Conservation (phyloP, 257 asterid species). For the Solanum dulcamara region DNA sequence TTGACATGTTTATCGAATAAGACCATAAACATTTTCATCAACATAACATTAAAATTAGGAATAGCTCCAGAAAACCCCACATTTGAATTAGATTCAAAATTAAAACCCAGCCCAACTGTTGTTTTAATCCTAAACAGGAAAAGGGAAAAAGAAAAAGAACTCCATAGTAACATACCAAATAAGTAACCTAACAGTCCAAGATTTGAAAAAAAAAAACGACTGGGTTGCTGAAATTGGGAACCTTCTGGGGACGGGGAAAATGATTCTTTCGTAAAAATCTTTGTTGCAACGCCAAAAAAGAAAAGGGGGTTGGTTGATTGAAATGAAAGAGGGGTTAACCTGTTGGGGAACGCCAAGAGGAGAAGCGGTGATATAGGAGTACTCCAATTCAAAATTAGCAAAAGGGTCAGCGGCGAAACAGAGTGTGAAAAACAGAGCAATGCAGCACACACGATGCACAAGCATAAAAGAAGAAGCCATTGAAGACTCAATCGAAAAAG, state of each 20-base stretch:
- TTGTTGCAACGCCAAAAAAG: neutral
- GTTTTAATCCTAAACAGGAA: neutral
- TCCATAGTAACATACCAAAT: no score
- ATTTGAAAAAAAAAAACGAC: neutral
- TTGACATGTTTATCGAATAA: neutral
- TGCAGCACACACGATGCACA: slow-evolving; percentile 5
- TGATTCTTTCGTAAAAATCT: neutral
- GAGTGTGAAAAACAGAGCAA: slow-evolving; percentile 26
- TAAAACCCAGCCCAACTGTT: neutral
- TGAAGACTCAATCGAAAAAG: neutral
- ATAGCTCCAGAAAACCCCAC: neutral
- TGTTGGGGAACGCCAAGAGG: slow-evolving; percentile 97
- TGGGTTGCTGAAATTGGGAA: neutral
- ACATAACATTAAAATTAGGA: neutral
- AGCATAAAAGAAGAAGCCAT: slow-evolving; percentile 4
- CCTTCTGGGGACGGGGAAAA: neutral
- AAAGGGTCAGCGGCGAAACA: slow-evolving; percentile 62
- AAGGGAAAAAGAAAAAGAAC: neutral
- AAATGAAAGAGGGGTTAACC: slow-evolving; percentile 20
- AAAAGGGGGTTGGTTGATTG: neutral
- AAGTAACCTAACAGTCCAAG: neutral
- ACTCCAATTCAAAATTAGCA: slow-evolving; percentile 44
- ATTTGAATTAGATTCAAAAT: neutral
- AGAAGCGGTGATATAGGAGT: slow-evolving; percentile 66
- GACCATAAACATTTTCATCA: neutral